Evolutionary conservation across 768 basidiomycete species (phyloP).

Genomic region (Pisolithus orientalis): DNA sequence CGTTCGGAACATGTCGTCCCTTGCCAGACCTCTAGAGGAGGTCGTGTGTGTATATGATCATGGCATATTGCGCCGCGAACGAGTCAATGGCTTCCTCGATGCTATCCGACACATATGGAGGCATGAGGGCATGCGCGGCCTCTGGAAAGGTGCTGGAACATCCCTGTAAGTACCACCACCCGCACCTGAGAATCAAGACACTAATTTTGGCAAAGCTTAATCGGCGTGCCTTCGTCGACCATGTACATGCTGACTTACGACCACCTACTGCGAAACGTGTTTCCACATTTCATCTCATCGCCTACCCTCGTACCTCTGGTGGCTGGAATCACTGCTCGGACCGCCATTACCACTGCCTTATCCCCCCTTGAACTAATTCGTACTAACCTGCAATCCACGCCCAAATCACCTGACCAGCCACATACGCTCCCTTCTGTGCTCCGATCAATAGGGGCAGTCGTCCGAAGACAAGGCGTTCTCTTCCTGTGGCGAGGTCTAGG

Average conservation of each 20-base stretch:
- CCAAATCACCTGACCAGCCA: slow-evolving; percentile 59
- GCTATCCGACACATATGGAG: slow-evolving; percentile 74
- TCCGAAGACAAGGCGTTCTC: slow-evolving; percentile 54
- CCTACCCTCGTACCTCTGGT: slow-evolving; percentile 58
- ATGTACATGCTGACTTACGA: slow-evolving; percentile 97
- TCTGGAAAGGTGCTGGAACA: slow-evolving; percentile 96
- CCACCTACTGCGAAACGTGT: slow-evolving; percentile 59
- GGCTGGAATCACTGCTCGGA: slow-evolving; percentile 80
- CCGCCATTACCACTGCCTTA: slow-evolving; percentile 66
- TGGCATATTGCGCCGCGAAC: slow-evolving; percentile 62
- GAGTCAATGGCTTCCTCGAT: slow-evolving; percentile 81
- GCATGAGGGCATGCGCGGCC: slow-evolving; percentile 74
- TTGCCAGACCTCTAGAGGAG: slow-evolving; percentile 55
- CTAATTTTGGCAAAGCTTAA: slow-evolving; percentile 44
- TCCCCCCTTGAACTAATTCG: slow-evolving; percentile 92
- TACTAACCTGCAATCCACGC: slow-evolving; percentile 89
- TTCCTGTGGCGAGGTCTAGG: slow-evolving; percentile 89
- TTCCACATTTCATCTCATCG: slow-evolving; percentile 56
- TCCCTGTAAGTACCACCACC: slow-evolving; percentile 54
- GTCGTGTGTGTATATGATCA: slow-evolving; percentile 79
- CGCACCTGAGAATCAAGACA: not conserved
- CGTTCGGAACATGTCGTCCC: slow-evolving; percentile 73
- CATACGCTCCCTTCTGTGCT: slow-evolving; percentile 76
- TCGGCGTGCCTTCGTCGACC: slow-evolving; percentile 88
- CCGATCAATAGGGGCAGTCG: slow-evolving; percentile 50